Evolutionary conservation across 176 grass and related monocot species (phyloP).

Genomic region (Carex myosuroides): DNA sequence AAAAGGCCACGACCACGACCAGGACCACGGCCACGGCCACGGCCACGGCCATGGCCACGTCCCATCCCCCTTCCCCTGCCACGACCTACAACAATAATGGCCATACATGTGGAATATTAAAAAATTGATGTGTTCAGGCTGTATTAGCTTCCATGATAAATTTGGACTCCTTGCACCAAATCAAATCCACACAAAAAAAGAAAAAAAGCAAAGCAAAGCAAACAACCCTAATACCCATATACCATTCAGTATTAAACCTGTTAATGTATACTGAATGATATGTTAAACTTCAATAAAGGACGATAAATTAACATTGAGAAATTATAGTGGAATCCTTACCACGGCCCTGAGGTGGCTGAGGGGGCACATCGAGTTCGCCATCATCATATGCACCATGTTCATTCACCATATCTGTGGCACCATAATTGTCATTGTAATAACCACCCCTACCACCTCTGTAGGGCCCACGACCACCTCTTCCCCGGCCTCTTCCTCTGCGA

Average conservation of each 20-base stretch:
- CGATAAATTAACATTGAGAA: neutral
- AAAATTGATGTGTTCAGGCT: neutral
- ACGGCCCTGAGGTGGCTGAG: conserved; percentile 20
- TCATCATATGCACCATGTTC: conserved; percentile 50
- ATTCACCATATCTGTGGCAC: conserved; percentile 31
- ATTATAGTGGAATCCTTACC: neutral
- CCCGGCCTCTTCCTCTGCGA: conserved; percentile 45
- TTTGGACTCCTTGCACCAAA: neutral
- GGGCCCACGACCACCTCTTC: conserved; percentile 43
- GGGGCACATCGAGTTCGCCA: conserved; percentile 12
- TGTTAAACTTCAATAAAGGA: neutral
- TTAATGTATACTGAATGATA: neutral
- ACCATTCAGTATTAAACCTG: neutral
- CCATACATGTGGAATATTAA: neutral
- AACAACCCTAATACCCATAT: neutral
- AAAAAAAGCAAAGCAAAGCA: neutral
- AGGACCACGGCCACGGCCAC: neutral
- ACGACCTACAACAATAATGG: conserved; percentile 9
- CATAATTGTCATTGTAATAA: conserved; percentile 40
- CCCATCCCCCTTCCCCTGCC: conserved; percentile 24
- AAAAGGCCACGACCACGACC: neutral
- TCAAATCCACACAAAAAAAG: neutral
- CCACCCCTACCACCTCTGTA: conserved; percentile 45
- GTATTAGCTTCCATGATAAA: neutral
- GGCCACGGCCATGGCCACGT: neutral